Evolutionary conservation across 2,329 filamentous ascomycete genomes (phyloP), one percentile per base, ranked within the genome.

Genomic region (Ophiostoma triangulosporum): DNA sequence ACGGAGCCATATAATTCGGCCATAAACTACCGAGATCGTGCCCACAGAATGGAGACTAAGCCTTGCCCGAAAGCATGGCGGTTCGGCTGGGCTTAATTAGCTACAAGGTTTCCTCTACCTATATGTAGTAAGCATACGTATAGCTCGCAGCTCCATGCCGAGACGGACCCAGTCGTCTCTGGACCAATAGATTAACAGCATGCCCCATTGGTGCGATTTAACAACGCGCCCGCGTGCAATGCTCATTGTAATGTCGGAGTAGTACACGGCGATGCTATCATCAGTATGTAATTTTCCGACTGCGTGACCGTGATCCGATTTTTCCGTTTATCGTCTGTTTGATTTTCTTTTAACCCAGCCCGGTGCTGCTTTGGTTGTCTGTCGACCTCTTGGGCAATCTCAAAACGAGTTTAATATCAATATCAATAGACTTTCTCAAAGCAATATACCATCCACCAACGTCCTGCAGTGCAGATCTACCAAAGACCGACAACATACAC

Each of bases 201-300:
- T 48, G 46, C 46, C 46, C 46, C 46, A 48, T 48, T 48, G 46
- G 46, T 48, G 46, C 46, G 46, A 31, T 48, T 48, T 48, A 20
- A 27, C 24, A 27, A 26, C 45, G 31, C n/a, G 45, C n/a, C 45
- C 26, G 27, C 27, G 26, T 32, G 45, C 26, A 17, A 33, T 15
- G 11, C 15, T 4, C 27, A 31, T 14, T 22, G 46, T 29, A 29
- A 17, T 46, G 17, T 29, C 43, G 43, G 43, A 29, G 26, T 46
- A 46, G 26, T 7, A 46, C 26, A 26, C 43, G 26, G 43, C 43
- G 43, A 46, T 29, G 24, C 22, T 15, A 45, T 26, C 45, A 48
- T 32, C 9, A 12, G 7, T 46, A 29, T 33, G 46, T 33, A 31
- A 48, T 32, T 48, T 29, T 22, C 46, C 46, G 27, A 31, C 43